These are phyloP conservation scores for Syncephalastrum monosporum DNA, from an alignment of 371 early-diverging fungal genomes.

Conservation along the genomic window DNA sequence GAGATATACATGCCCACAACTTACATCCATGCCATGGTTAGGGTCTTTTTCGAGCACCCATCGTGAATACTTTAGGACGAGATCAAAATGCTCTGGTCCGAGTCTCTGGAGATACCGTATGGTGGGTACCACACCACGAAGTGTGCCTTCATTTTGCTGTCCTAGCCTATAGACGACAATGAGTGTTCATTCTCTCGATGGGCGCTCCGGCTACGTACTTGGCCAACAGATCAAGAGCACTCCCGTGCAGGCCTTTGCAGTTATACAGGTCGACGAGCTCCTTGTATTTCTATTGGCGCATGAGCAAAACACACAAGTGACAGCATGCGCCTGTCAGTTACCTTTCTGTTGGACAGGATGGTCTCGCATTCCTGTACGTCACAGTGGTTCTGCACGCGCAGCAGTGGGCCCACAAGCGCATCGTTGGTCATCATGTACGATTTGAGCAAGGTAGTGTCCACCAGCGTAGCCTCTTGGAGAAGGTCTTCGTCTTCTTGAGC, in stretches of 20 bases:
- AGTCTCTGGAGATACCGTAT: constrained; percentile 78
- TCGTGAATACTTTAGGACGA: constrained; percentile 77
- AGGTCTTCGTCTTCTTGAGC: constrained; percentile 42
- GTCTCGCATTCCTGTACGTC: constrained; percentile 81
- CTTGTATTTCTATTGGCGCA: constrained; percentile 58
- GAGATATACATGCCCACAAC: background rate
- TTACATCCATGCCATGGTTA: constrained; percentile 74
- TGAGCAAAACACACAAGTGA: background rate
- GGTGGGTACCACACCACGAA: constrained; percentile 66
- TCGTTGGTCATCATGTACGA: constrained; percentile 79
- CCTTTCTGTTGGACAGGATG: constrained; percentile 72
- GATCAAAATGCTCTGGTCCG: constrained; percentile 70
- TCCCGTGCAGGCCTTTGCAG: constrained; percentile 83
- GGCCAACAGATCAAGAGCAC: constrained; percentile 80
- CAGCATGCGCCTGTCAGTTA: constrained; percentile 16
- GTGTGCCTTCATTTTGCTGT: constrained; percentile 48
- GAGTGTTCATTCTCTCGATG: constrained; percentile 2
- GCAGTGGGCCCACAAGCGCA: constrained; percentile 80
- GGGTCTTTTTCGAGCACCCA: constrained; percentile 77
- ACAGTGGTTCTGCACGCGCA: constrained; percentile 87
- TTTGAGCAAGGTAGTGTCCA: constrained; percentile 89
- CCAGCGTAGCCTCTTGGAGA: constrained; percentile 63
- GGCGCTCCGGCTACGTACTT: constrained; percentile 20
- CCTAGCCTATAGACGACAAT: constrained; percentile 36
- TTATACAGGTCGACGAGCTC: constrained; percentile 91